phyloP scores from a whole-genome alignment of 129 eudicot genomes.

The Daucus carota region DH1_v3.0 NC_030386.2:35616001-35616500 shows the following conservation, averaged over 20 bases:
- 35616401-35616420: not conserved
- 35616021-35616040: not conserved
- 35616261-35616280: conserved; percentile 98
- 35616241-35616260: conserved; percentile 15
- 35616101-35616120: no score
- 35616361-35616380: not conserved
- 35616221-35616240: not conserved
- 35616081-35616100: not conserved
- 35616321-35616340: conserved; percentile 98
- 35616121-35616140: no score
- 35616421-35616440: not conserved
- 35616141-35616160: not conserved
- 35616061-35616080: not conserved
- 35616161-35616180: not conserved
- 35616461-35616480: no score
- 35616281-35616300: conserved; percentile 99
- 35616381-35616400: not conserved
- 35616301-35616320: conserved; percentile 87
- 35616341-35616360: conserved; percentile 54
- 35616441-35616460: no score
- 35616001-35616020: not conserved
- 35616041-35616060: not conserved
- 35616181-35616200: not conserved
- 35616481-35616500: no score
- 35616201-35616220: not conserved